Conservation (phyloP, 148 eudicot genomes). For the Euryodendron excelsum region DNA sequence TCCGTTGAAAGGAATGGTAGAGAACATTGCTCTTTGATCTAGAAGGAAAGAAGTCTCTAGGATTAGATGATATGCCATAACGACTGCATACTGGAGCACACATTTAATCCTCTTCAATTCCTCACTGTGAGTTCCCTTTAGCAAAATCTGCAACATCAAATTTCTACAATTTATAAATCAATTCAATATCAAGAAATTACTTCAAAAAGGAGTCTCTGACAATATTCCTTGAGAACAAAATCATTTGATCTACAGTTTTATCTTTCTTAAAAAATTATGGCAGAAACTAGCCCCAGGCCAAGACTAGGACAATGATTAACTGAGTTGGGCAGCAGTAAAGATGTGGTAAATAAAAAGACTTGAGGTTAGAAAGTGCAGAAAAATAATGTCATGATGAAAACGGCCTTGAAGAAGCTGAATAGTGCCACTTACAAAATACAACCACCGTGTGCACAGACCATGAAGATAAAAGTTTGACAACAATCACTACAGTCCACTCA, state of each 20-base stretch:
- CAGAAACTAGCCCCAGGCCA: constrained; percentile 3
- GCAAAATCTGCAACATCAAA: constrained; percentile 62
- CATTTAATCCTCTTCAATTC: constrained; percentile 86
- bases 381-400: neutral
- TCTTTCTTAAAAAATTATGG: neutral
- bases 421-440: no score
- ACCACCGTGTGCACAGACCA: no score
- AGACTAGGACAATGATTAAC: neutral
- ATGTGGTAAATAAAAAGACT: neutral
- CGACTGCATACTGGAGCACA: constrained; percentile 85
- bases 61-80: constrained; percentile 92
- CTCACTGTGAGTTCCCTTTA: constrained; percentile 76
- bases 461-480: no score
- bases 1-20: constrained; percentile 51
- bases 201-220: neutral
- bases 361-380: neutral
- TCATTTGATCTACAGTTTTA: neutral
- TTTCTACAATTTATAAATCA: neutral
- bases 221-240: neutral
- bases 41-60: constrained; percentile 88
- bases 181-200: neutral
- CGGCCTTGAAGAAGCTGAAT: neutral
- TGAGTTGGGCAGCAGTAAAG: neutral
- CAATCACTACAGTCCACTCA: no score
- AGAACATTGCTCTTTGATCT: constrained; percentile 86